These are phyloP conservation scores for Volvox carteri DNA, from an alignment of 163 green algal genomes.

Conservation along the genomic window DNA sequence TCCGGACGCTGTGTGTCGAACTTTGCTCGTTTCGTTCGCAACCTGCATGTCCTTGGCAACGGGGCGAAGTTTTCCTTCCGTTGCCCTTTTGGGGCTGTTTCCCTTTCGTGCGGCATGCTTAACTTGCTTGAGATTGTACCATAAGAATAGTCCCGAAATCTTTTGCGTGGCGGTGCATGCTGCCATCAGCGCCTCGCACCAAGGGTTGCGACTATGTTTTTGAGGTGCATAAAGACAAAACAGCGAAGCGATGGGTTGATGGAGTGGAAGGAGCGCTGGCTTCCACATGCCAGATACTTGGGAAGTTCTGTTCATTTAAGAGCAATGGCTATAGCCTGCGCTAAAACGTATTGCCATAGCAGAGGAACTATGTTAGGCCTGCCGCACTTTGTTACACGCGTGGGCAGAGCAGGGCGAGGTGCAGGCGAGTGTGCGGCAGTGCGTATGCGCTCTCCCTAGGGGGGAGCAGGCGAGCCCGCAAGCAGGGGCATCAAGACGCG, in stretches of 20 bases:
- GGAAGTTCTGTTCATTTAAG: background rate
- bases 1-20: background rate
- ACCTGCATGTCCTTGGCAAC: constrained; percentile 10
- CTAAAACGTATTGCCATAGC: background rate
- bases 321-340: background rate
- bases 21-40: constrained; percentile 6
- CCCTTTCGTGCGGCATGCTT: constrained; percentile 25
- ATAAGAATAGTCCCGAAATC: constrained; percentile 17
- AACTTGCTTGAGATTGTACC: constrained; percentile 3
- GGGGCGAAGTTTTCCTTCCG: background rate
- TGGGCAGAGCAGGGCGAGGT: background rate
- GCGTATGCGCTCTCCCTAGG: background rate
- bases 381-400: background rate
- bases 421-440: background rate
- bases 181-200: constrained; percentile 4
- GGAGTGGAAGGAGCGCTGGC: background rate
- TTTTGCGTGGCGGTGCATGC: constrained; percentile 30
- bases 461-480: background rate
- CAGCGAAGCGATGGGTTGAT: background rate
- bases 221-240: background rate
- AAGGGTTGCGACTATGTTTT: background rate
- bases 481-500: background rate
- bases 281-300: background rate
- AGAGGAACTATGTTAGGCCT: background rate
- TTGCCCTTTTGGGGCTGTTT: background rate